phyloP scores from a whole-genome alignment of 2,329 filamentous ascomycete species.

The Huntiella omanensis region DNA sequence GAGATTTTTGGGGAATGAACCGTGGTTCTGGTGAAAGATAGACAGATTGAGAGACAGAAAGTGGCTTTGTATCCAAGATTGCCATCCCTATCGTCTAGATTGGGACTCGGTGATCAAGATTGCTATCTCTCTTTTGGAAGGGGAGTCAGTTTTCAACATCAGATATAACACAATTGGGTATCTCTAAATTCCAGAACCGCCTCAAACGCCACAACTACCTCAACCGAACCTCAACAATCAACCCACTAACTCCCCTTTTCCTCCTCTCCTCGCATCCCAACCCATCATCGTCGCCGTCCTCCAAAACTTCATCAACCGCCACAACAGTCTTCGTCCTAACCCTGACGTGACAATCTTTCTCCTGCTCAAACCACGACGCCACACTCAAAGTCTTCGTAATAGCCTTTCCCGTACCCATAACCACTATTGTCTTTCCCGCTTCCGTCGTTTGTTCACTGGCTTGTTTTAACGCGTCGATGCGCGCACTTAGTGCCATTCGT shows the following conservation, averaged over 20 bases:
- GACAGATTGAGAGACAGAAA: no score
- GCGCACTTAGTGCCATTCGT: slow-evolving; percentile 25
- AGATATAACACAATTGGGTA: neutral
- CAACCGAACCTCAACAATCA: slow-evolving; percentile 23
- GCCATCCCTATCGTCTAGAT: no score
- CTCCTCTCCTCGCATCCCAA: slow-evolving; percentile 21
- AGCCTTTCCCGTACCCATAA: slow-evolving; percentile 48
- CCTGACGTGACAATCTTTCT: slow-evolving; percentile 26
- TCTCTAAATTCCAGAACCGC: neutral
- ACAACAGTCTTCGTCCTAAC: slow-evolving; percentile 43
- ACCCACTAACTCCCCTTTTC: slow-evolving; percentile 29
- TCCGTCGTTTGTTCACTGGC: slow-evolving; percentile 10
- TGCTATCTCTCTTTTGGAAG: no score
- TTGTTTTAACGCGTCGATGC: slow-evolving; percentile 21
- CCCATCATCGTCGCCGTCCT: slow-evolving; percentile 19
- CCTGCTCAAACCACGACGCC: slow-evolving; percentile 36
- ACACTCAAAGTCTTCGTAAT: slow-evolving; percentile 44
- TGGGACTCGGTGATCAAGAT: no score
- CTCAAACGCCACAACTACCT: neutral
- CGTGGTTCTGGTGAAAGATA: no score
- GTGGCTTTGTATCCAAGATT: no score
- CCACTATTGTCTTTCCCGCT: slow-evolving; percentile 26
- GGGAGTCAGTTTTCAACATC: no score
- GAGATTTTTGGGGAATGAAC: no score
- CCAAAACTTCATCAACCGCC: slow-evolving; percentile 48